Conservation (phyloP, 495 filamentous ascomycete genomes). For the Mycothermus thermophilus region DNA sequence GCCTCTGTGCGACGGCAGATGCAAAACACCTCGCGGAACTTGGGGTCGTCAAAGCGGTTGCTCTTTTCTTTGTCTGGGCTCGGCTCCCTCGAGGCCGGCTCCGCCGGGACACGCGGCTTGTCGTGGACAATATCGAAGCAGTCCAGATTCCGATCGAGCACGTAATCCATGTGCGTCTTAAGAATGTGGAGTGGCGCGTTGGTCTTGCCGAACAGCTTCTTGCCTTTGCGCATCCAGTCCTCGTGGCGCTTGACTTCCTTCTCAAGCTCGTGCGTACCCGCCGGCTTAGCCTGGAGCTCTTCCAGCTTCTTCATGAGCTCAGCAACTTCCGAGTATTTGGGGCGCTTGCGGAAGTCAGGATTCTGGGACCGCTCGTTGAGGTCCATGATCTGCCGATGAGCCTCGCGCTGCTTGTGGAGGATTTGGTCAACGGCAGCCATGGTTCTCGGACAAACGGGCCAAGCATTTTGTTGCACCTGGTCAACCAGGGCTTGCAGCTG, state of each 20-base stretch:
- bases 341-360: constrained; percentile 60
- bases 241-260: constrained; percentile 92
- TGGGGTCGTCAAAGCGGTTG: constrained; percentile 35
- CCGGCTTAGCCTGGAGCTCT: constrained; percentile 81
- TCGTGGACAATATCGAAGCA: constrained; percentile 86
- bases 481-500: constrained; percentile 83
- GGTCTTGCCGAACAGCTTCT: constrained; percentile 96
- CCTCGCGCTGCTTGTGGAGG: constrained; percentile 89
- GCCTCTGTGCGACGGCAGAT: constrained; percentile 88
- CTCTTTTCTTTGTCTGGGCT: constrained; percentile 50
- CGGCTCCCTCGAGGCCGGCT: constrained; percentile 77
- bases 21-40: constrained; percentile 76
- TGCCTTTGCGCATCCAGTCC: constrained; percentile 98
- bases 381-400: constrained; percentile 70
- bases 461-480: constrained; percentile 52
- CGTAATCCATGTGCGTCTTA: constrained; percentile 85
- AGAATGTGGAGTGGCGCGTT: constrained; percentile 95
- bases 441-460: constrained; percentile 74
- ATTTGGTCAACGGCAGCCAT: constrained; percentile 78
- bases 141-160: constrained; percentile 69
- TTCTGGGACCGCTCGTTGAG: constrained; percentile 66
- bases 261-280: constrained; percentile 82
- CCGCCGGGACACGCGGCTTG: constrained; percentile 75
- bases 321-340: constrained; percentile 79
- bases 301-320: constrained; percentile 77